These are phyloP conservation scores for Amaranthus palmeri DNA, from an alignment of 148 eudicot genomes.

Conservation along the genomic window DNA sequence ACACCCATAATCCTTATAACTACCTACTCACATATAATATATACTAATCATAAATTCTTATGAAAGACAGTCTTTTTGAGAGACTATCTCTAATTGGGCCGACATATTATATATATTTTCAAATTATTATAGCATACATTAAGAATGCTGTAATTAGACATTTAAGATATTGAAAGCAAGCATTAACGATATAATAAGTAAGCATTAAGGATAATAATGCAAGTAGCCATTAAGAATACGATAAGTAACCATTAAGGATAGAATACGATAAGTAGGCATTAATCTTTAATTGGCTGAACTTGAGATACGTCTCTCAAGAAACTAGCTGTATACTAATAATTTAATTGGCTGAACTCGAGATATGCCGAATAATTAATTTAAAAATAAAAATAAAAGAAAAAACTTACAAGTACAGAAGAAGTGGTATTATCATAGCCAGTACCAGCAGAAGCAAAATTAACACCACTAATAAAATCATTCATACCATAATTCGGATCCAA, in stretches of 20 bases:
- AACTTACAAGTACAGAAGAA: constrained; percentile 72
- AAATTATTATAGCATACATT: too few relatives aligned
- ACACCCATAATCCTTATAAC: too few relatives aligned
- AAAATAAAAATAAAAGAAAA: neutral
- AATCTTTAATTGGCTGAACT: neutral
- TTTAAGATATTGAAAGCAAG: too few relatives aligned
- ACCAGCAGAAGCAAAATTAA: constrained; percentile 90
- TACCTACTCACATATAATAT: too few relatives aligned
- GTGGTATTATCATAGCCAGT: constrained; percentile 90
- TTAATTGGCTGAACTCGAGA: neutral
- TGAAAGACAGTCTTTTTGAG: too few relatives aligned
- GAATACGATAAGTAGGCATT: neutral
- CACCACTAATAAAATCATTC: constrained; percentile 70
- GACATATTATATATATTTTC: too few relatives aligned
- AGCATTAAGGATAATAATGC: too few relatives aligned
- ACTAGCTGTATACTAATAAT: too few relatives aligned
- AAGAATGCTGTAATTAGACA: too few relatives aligned
- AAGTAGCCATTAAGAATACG: neutral
- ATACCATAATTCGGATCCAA: constrained; percentile 65
- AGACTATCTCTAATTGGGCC: too few relatives aligned
- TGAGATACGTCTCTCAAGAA: neutral
- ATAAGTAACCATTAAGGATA: neutral
- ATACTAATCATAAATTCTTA: too few relatives aligned
- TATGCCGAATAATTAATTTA: neutral
- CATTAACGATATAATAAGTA: too few relatives aligned